Evolutionary conservation across 192 early-diverging fungal species (phyloP).

Genomic region (Backusella liffmaniae): DNA sequence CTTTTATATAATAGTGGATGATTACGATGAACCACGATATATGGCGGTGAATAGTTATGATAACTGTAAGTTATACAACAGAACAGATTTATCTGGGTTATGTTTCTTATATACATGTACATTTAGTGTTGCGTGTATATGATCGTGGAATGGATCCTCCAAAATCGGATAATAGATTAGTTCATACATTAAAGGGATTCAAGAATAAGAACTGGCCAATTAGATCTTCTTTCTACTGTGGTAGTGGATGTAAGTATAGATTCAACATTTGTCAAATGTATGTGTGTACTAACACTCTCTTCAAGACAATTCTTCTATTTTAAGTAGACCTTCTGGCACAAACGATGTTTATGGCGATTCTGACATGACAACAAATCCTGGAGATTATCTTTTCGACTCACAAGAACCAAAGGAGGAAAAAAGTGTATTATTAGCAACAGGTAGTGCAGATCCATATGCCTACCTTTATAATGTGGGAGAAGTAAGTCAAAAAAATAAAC

Average conservation of each 20-base stretch:
- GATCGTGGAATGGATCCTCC: constrained; percentile 84
- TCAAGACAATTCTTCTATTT: constrained; percentile 35
- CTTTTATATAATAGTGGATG: constrained; percentile 30
- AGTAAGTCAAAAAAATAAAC: constrained; percentile 18
- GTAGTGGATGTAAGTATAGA: constrained; percentile 60
- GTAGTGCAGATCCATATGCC: constrained; percentile 79
- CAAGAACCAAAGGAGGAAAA: constrained; percentile 47
- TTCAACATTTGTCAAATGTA: no score
- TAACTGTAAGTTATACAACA: constrained; percentile 62
- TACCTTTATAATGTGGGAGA: constrained; percentile 72
- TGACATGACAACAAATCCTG: constrained; percentile 8
- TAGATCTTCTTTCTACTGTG: constrained; percentile 78
- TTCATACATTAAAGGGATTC: constrained; percentile 86
- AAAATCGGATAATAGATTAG: constrained; percentile 60
- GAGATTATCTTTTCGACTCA: constrained; percentile 37
- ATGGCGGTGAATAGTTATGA: constrained; percentile 93
- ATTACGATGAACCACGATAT: constrained; percentile 70
- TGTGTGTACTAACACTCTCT: not conserved
- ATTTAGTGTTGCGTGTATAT: constrained; percentile 83
- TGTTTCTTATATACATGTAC: not conserved
- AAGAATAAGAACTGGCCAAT: constrained; percentile 97
- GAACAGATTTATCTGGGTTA: not conserved
- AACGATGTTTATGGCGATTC: constrained; percentile 21
- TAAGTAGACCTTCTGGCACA: constrained; percentile 20
- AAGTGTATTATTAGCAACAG: constrained; percentile 73